These are phyloP conservation scores for Sporothrix globosa DNA, from an alignment of 2,329 filamentous ascomycete genomes.

Conservation along the genomic window DNA sequence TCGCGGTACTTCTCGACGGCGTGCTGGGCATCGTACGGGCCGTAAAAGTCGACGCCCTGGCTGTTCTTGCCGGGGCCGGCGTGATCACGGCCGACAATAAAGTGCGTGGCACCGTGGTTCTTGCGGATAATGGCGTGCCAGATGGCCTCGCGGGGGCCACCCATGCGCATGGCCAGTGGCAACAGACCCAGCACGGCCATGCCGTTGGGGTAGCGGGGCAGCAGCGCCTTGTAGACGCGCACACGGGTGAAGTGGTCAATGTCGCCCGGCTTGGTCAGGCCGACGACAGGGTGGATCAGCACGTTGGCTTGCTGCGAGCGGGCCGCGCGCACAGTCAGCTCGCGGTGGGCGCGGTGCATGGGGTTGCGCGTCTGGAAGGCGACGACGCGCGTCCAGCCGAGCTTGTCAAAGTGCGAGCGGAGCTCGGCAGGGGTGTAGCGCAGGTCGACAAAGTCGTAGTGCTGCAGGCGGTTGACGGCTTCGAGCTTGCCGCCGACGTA, in stretches of 20 bases:
- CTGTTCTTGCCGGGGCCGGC: constrained; percentile 98
- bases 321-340: constrained; percentile 94
- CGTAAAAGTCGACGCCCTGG: constrained; percentile 95
- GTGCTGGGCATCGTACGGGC: constrained; percentile 94
- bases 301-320: constrained; percentile 97
- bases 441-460: constrained; percentile 98
- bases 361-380: constrained; percentile 99
- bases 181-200: constrained; percentile 97
- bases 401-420: constrained; percentile 97
- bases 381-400: constrained; percentile 96
- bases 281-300: constrained; percentile 97
- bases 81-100: constrained; percentile 98
- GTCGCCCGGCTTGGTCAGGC: constrained; percentile 97
- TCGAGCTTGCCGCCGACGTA: constrained; percentile 97
- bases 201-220: constrained; percentile 96
- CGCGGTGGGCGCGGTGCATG: constrained; percentile 98
- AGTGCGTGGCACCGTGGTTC: constrained; percentile 98
- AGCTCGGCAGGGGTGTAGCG: constrained; percentile 95
- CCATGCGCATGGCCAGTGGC: constrained; percentile 98
- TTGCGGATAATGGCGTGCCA: constrained; percentile 99
- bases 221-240: constrained; percentile 94
- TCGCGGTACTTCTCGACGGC: constrained; percentile 95
- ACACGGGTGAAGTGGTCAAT: constrained; percentile 99
- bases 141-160: constrained; percentile 94
- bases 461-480: constrained; percentile 90